phyloP scores from a whole-genome alignment of 2,329 filamentous ascomycete species.

The Gaeumannomyces tritici region DNA sequence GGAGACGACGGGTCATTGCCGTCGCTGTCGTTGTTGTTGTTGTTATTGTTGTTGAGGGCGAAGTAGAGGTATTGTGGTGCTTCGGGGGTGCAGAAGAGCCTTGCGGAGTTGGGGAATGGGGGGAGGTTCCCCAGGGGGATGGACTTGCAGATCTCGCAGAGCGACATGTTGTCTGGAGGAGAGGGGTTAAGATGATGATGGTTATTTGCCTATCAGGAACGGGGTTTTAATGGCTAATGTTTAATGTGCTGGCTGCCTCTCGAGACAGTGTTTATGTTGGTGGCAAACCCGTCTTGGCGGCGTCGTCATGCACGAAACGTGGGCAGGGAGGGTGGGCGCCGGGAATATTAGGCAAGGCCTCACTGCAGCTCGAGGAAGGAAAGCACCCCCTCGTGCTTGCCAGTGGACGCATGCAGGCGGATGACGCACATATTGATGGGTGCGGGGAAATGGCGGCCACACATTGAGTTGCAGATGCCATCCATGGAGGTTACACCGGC shows the following conservation, averaged over 20 bases:
- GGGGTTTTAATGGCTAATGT: background rate
- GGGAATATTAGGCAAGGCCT: background rate
- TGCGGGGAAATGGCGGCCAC: background rate
- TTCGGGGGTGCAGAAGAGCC: background rate
- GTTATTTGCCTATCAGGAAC: background rate
- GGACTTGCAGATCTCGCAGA: constrained; percentile 1
- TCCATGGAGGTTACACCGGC: too few species aligned
- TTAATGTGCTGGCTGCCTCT: background rate
- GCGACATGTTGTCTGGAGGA: background rate
- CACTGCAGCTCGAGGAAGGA: too few species aligned
- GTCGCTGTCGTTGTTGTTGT: background rate
- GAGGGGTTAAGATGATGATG: background rate
- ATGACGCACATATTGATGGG: background rate
- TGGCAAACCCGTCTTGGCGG: background rate
- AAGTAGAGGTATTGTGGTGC: background rate
- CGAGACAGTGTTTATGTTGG: background rate
- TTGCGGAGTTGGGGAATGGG: background rate
- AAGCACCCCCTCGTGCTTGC: background rate
- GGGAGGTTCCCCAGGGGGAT: background rate
- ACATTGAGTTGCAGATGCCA: too few species aligned
- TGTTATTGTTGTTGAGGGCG: background rate
- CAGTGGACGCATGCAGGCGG: background rate
- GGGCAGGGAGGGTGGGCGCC: background rate
- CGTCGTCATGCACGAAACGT: background rate
- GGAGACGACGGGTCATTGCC: background rate